Conservation (phyloP, 208 protist genomes). For the Trypanosoma melophagium region DNA sequence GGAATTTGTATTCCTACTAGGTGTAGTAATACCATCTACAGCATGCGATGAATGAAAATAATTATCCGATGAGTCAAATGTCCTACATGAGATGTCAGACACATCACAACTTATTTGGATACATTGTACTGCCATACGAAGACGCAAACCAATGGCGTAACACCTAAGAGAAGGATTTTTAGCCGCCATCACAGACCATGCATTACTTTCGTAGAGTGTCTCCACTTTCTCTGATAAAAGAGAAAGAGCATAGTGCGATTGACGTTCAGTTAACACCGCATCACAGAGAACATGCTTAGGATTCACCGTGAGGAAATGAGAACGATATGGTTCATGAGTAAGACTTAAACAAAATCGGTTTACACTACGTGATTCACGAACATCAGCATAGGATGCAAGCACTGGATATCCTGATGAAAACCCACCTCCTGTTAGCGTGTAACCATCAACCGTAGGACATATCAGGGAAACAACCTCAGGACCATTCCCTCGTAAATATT, state of each 20-base stretch:
- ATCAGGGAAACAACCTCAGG: conserved; percentile 24
- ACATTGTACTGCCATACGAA: not conserved
- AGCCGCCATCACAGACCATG: conserved; percentile 51
- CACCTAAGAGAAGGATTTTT: conserved; percentile 44
- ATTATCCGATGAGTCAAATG: not conserved
- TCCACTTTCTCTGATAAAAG: not conserved
- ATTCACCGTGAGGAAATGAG: not conserved
- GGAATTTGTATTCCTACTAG: too few species aligned
- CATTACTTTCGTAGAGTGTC: not conserved
- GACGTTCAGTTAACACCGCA: too few species aligned
- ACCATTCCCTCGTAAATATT: not conserved
- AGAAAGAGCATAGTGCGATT: too few species aligned
- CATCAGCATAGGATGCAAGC: conserved; percentile 32
- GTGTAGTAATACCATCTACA: too few species aligned
- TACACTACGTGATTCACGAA: conserved; percentile 19
- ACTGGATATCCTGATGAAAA: conserved; percentile 61
- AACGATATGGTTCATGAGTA: not conserved
- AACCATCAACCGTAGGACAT: conserved; percentile 39
- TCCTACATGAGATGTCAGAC: not conserved
- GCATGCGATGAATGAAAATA: too few species aligned
- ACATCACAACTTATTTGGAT: conserved; percentile 11
- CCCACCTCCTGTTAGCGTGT: conserved; percentile 50
- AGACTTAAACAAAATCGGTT: too few species aligned
- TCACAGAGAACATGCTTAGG: not conserved
- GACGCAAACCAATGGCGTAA: conserved; percentile 50